Percentiles rank a stretch among this genome's conserved stretches.
phyloP scores from a whole-genome alignment of 225 moss, liverwort and hornwort genomes.

The Ulota crispa region DNA sequence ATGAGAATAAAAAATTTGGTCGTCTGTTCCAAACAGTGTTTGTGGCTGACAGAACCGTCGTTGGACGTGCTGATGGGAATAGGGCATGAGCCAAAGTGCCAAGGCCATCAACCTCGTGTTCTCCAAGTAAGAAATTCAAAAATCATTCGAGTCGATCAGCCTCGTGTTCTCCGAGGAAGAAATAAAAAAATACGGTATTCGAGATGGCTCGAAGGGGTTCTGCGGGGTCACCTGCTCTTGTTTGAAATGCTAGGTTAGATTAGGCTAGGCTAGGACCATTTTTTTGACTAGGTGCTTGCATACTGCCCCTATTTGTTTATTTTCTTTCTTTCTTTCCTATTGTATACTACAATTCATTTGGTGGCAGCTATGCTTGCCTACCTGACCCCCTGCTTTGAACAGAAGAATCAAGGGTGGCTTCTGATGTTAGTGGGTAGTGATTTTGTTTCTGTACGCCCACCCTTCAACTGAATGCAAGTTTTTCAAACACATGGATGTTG shows the following conservation, averaged over 20 bases:
- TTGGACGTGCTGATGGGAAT: too few relatives aligned
- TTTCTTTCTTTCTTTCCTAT: not conserved
- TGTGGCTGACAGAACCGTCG: too few relatives aligned
- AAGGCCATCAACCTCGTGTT: too few relatives aligned
- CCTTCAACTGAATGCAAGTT: not conserved
- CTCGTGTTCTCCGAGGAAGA: too few relatives aligned
- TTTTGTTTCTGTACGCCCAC: constrained; percentile 8
- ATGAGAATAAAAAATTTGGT: too few relatives aligned
- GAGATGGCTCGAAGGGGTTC: too few relatives aligned
- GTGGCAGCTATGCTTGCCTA: constrained; percentile 15
- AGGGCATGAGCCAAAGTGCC: too few relatives aligned
- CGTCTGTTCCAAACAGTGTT: too few relatives aligned
- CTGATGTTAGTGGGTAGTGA: not conserved
- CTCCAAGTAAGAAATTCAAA: too few relatives aligned
- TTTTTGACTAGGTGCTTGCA: constrained; percentile 17
- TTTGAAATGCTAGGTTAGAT: not conserved
- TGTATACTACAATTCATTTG: constrained; percentile 26
- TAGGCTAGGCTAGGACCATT: constrained; percentile 1
- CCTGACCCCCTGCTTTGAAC: constrained; percentile 18
- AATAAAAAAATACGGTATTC: too few relatives aligned
- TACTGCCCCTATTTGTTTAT: not conserved
- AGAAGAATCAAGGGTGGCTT: not conserved
- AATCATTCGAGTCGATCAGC: too few relatives aligned
- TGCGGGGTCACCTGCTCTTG: not conserved
- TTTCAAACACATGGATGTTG: not conserved